Base-by-base conservation (phyloP, 2,329 filamentous ascomycete species). In the Claviceps paspali region DNA sequence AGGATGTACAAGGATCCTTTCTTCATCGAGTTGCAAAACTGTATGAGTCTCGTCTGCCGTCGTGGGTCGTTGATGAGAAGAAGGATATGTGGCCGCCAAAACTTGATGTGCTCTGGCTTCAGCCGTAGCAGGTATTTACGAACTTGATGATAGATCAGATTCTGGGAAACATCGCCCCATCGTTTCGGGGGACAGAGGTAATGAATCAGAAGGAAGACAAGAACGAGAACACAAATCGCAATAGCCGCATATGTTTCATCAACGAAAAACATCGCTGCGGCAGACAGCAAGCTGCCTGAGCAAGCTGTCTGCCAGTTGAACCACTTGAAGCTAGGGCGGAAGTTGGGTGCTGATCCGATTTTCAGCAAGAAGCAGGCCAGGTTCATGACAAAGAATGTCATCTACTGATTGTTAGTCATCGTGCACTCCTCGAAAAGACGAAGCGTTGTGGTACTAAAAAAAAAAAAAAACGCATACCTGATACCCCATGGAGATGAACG, bases 361-460 rank as follows among this genome's bases (percentile, higher is more conserved):
- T 88, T 88, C 38, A 93, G 67, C 2, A 92, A 62, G 49, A 93
- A 92, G 47, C 84, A 92, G 6, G 85, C 85, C 7, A 92, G 59
- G 45, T 93, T 92, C 57, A 83, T 91, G 29, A 88, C 82, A 35
- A 92, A 72, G 50, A 92, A 93, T 0, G 85, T 93, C 79, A 92
- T 88, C 67, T 73, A 21, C 14, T 17, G 11, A 33, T 19, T 7
- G 6, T 45, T n/a, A 39, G 33, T 12, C 21, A 37, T 1, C 6
- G 9, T 2, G 14, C 8, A 33, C 3, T 11, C 9, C 7, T 32
- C 30, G 12, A 22, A 21, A 6, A 9, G 12, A 10, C 4, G 19
- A 3, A 12, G 3, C 15, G 6, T 9, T 22, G 7, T 9, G 6
- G 10, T 8, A 8, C 27, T 6, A 18, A 6, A 29, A 3, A 19